Percentiles rank a stretch among this genome's conserved stretches.
These are phyloP conservation scores for Clonostachys sp. DNA, from an alignment of 2,329 filamentous ascomycete genomes.

Conservation along the genomic window DNA sequence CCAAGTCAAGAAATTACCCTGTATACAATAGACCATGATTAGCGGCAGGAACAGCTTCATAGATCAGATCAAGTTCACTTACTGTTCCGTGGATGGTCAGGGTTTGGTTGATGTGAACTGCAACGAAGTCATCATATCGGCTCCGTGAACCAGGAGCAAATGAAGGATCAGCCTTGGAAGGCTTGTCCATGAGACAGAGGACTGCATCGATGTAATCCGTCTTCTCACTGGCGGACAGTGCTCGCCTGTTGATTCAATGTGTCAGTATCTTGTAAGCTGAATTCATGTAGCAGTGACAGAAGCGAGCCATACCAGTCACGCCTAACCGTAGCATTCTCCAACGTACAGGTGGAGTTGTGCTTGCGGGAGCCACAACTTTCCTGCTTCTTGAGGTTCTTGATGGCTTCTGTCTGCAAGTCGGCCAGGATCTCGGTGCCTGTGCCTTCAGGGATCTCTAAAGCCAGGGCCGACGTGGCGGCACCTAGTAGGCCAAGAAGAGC, in stretches of 20 bases:
- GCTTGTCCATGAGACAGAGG: slow-evolving; percentile 12
- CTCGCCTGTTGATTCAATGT: too few species aligned
- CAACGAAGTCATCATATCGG: slow-evolving; percentile 23
- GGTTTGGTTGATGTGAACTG: slow-evolving; percentile 20
- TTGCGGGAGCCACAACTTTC: too few species aligned
- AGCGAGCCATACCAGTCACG: neutral
- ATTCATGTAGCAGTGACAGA: too few species aligned
- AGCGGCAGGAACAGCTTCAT: slow-evolving; percentile 4
- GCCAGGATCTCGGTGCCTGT: too few species aligned
- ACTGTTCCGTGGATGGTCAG: slow-evolving; percentile 14
- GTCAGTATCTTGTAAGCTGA: too few species aligned
- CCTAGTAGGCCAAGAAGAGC: too few species aligned
- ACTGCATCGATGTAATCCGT: slow-evolving; percentile 17
- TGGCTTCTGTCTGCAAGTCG: too few species aligned
- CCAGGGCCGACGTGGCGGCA: too few species aligned
- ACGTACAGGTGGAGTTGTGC: neutral
- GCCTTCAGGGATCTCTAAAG: too few species aligned
- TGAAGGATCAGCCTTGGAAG: slow-evolving; percentile 11
- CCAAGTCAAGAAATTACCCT: neutral
- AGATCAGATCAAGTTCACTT: neutral
- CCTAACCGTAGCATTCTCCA: slow-evolving; percentile 1
- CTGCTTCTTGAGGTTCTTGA: too few species aligned
- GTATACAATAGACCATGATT: slow-evolving; percentile 8
- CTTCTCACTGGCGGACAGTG: slow-evolving; percentile 5
- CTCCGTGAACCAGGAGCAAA: slow-evolving; percentile 15